These are phyloP conservation scores for Dionaea muscipula DNA, from an alignment of 179 eudicot species.

Conservation along the genomic window DNA sequence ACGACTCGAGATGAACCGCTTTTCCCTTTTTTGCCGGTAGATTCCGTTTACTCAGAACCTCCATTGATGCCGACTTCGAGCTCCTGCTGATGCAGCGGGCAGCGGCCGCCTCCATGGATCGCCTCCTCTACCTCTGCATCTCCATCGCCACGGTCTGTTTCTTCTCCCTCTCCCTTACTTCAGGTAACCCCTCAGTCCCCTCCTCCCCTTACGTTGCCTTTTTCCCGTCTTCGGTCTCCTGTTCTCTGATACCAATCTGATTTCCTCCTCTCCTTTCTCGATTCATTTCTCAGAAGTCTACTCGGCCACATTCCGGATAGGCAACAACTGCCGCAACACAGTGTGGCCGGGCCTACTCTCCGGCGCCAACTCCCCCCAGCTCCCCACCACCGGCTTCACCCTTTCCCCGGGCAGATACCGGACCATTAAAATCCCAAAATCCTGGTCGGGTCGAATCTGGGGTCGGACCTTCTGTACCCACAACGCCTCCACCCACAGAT, in stretches of 20 bases:
- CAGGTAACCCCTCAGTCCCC: conserved; percentile 15
- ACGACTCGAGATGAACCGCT: no score
- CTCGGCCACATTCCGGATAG: conserved; percentile 49
- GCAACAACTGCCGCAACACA: conserved; percentile 64
- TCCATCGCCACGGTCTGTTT: conserved; percentile 12
- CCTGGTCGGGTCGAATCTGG: conserved; percentile 95
- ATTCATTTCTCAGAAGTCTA: conserved; percentile 12
- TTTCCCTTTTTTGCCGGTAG: no score
- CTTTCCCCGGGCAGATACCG: conserved; percentile 42
- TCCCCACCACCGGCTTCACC: conserved; percentile 71
- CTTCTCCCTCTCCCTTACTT: conserved; percentile 12
- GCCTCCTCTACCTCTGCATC: conserved; percentile 15
- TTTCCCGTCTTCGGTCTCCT: background rate
- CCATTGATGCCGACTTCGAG: no score
- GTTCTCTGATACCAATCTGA: no score
- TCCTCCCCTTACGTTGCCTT: background rate
- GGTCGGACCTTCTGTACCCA: conserved; percentile 57
- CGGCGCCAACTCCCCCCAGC: conserved; percentile 56
- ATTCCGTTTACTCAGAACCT: no score
- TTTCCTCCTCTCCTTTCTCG: background rate
- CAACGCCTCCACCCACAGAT: conserved; percentile 25
- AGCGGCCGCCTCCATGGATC: conserved; percentile 27
- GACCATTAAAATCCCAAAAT: conserved; percentile 35
- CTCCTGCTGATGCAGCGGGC: no score
- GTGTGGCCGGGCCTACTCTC: conserved; percentile 86